These are phyloP conservation scores for Cladosporium colombiae DNA, from an alignment of 2,329 filamentous ascomycete species.

Conservation along the genomic window DNA sequence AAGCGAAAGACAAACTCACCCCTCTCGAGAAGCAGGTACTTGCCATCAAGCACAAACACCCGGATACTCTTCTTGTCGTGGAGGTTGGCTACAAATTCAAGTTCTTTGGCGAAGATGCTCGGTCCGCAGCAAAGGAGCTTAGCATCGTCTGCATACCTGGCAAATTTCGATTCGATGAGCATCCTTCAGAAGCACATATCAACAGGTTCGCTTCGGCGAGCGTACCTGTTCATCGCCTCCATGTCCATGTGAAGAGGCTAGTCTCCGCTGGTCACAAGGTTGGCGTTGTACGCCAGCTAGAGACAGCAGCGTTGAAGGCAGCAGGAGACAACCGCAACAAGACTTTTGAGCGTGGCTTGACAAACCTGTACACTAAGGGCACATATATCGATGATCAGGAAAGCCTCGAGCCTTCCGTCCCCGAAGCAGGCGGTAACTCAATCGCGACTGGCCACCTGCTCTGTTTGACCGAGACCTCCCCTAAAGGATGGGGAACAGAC, in stretches of 20 bases:
- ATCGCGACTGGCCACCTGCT: conserved; percentile 81
- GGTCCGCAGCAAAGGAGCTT: conserved; percentile 82
- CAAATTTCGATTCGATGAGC: conserved; percentile 91
- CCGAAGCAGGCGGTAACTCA: conserved; percentile 55
- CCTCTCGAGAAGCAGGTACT: conserved; percentile 92
- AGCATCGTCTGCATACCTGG: conserved; percentile 96
- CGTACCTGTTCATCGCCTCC: conserved; percentile 86
- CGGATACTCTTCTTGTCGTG: conserved; percentile 86
- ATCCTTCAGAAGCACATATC: conserved; percentile 87
- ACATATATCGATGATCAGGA: conserved; percentile 96
- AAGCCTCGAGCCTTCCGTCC: conserved; percentile 65
- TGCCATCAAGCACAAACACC: conserved; percentile 87
- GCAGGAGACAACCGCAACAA: conserved; percentile 91
- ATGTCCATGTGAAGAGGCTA: conserved; percentile 90
- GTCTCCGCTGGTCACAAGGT: conserved; percentile 94
- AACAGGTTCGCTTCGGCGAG: conserved; percentile 93
- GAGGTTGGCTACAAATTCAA: conserved; percentile 98
- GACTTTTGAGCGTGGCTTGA: conserved; percentile 88
- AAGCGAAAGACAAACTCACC: conserved; percentile 79
- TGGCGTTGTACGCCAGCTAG: conserved; percentile 88
- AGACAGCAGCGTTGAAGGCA: conserved; percentile 94
- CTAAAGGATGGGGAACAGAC: conserved; percentile 79
- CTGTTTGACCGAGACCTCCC: conserved; percentile 82
- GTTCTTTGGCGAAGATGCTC: conserved; percentile 94
- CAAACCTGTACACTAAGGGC: conserved; percentile 95